Evolutionary conservation across 2,329 filamentous ascomycete genomes (phyloP).

Genomic region (Aureobasidium sp.): DNA sequence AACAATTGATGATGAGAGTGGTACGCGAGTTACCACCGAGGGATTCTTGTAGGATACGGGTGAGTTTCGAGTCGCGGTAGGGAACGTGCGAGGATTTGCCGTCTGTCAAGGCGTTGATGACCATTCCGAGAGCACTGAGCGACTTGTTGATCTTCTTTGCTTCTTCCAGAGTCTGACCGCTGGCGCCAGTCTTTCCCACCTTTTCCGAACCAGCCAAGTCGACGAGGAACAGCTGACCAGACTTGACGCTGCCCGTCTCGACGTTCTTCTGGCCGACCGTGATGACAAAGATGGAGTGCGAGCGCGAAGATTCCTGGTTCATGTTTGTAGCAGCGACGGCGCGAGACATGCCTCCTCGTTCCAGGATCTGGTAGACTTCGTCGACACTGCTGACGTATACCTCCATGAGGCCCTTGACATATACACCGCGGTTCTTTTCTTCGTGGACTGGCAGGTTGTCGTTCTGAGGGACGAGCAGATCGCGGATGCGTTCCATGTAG

Average conservation of each 20-base stretch:
- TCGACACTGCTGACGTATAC: slow-evolving; percentile 93
- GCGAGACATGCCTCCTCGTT: slow-evolving; percentile 79
- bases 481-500: slow-evolving; percentile 97
- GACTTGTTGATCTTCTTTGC: slow-evolving; percentile 99
- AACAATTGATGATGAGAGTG: slow-evolving; percentile 98
- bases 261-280: slow-evolving; percentile 97
- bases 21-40: slow-evolving; percentile 96
- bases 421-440: slow-evolving; percentile 91
- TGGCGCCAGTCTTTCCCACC: slow-evolving; percentile 96
- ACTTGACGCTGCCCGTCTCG: slow-evolving; percentile 91
- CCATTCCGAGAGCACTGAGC: slow-evolving; percentile 95
- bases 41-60: slow-evolving; percentile 92
- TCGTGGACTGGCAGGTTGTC: slow-evolving; percentile 98
- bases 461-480: slow-evolving; percentile 85
- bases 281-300: slow-evolving; percentile 96
- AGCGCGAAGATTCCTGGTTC: slow-evolving; percentile 97
- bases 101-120: slow-evolving; percentile 95
- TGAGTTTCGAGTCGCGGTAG: slow-evolving; percentile 96
- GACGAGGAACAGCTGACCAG: slow-evolving; percentile 91
- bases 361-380: slow-evolving; percentile 95
- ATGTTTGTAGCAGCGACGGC: slow-evolving; percentile 97
- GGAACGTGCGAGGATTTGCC: slow-evolving; percentile 95
- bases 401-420: slow-evolving; percentile 90
- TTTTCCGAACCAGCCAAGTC: slow-evolving; percentile 98
- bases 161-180: slow-evolving; percentile 93